Percentiles rank a stretch among this genome's conserved stretches.
Conservation (phyloP, 805 yeast genomes). For the Starmerella apis region DNA sequence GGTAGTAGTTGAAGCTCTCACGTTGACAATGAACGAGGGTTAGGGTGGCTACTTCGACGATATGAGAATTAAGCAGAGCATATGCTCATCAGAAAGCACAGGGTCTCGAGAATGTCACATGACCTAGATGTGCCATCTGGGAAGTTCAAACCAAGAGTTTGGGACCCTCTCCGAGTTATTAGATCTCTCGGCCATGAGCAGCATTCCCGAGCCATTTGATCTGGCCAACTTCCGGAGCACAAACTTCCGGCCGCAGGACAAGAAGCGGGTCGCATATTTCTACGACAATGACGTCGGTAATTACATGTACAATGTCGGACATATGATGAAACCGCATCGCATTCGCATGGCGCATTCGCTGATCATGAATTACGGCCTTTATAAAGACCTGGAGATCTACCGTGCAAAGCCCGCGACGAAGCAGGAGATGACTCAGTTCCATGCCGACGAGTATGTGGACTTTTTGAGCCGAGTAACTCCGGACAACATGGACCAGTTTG, state of each 20-base stretch:
- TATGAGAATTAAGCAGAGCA: neutral
- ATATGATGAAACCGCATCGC: conserved; percentile 98
- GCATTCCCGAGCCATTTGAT: conserved; percentile 44
- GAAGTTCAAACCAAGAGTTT: neutral
- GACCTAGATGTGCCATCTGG: neutral
- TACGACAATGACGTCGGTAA: conserved; percentile 91
- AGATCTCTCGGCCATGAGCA: conserved; percentile 8
- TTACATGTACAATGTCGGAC: conserved; percentile 96
- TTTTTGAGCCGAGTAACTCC: conserved; percentile 85
- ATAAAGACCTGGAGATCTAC: conserved; percentile 93
- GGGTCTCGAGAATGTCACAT: neutral
- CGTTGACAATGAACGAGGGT: too few relatives aligned
- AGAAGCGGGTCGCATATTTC: conserved; percentile 62
- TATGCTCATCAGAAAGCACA: neutral
- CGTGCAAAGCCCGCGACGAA: conserved; percentile 96
- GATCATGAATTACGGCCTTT: conserved; percentile 92
- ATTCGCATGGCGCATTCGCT: conserved; percentile 97
- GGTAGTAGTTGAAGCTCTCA: too few relatives aligned
- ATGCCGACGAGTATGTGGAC: conserved; percentile 94
- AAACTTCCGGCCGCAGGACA: conserved; percentile 45
- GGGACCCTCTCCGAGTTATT: neutral
- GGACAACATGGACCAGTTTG: conserved; percentile 75
- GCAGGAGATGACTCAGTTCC: conserved; percentile 97
- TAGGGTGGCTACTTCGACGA: too few relatives aligned
- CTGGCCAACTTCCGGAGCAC: conserved; percentile 33